These are phyloP conservation scores for Fusarium sublunatum DNA, from an alignment of 2,329 filamentous ascomycete genomes.

Conservation along the genomic window DNA sequence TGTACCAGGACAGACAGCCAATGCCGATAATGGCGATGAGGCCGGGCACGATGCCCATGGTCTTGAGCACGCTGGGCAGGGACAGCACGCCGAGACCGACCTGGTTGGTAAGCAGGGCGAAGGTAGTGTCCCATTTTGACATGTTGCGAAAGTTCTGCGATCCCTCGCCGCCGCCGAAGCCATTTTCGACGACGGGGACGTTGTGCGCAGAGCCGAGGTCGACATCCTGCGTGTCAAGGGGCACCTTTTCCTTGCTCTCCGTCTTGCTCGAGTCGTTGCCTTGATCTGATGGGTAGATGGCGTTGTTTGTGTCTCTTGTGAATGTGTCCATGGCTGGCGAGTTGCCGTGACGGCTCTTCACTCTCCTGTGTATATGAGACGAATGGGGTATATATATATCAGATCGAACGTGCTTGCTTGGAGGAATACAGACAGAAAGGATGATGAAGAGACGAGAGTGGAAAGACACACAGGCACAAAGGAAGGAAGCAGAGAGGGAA, in stretches of 20 bases:
- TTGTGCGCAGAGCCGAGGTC: constrained; percentile 38
- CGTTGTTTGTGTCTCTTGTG: constrained; percentile 34
- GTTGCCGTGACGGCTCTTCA: constrained; percentile 7
- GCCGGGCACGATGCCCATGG: constrained; percentile 74
- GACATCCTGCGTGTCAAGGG: constrained; percentile 28
- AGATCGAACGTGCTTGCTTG: constrained; percentile 10
- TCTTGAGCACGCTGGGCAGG: constrained; percentile 76
- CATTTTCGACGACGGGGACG: constrained; percentile 41
- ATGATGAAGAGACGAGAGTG: constrained; percentile 6
- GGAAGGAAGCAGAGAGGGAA: constrained; percentile 16
- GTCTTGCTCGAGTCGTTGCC: constrained; percentile 43
- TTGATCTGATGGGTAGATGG: constrained; percentile 44
- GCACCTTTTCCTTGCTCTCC: constrained; percentile 45
- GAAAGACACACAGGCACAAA: constrained; percentile 8
- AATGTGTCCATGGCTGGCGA: constrained; percentile 35
- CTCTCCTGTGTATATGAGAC: background rate
- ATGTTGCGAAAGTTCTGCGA: constrained; percentile 51
- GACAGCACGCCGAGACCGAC: constrained; percentile 66
- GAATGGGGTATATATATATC: constrained; percentile 11
- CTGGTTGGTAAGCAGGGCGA: constrained; percentile 51
- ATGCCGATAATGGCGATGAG: constrained; percentile 74
- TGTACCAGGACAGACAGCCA: constrained; percentile 73
- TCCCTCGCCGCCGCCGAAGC: constrained; percentile 46
- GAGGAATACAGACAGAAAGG: constrained; percentile 3
- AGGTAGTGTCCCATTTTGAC: constrained; percentile 50